Evolutionary conservation across 2,329 filamentous ascomycete genomes (phyloP).

Genomic region (Penicillium nordicum): DNA sequence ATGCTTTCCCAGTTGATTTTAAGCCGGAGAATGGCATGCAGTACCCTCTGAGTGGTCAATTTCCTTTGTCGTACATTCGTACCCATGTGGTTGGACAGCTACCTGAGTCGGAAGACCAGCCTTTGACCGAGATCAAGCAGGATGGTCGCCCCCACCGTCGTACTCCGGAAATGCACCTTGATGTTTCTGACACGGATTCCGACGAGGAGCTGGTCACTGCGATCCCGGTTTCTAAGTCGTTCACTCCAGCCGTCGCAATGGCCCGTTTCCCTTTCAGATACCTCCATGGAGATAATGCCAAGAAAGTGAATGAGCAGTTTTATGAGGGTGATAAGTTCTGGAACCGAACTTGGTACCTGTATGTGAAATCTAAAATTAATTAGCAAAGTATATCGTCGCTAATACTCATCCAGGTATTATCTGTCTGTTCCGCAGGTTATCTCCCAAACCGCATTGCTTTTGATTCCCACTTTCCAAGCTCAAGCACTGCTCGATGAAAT

Average conservation of each 20-base stretch:
- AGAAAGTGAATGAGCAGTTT: constrained; percentile 37
- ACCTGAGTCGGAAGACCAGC: background rate
- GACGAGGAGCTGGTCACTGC: background rate
- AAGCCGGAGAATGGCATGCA: background rate
- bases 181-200: background rate
- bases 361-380: constrained; percentile 37
- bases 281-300: constrained; percentile 31
- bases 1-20: background rate
- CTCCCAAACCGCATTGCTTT: constrained; percentile 55
- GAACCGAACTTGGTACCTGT: constrained; percentile 71
- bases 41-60: background rate
- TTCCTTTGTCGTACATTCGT: constrained; percentile 3
- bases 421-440: constrained; percentile 52
- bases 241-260: constrained; percentile 41
- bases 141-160: background rate
- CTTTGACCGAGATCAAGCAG: constrained; percentile 4
- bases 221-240: constrained; percentile 21
- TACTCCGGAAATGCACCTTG: background rate
- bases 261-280: constrained; percentile 45
- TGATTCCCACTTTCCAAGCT: constrained; percentile 67
- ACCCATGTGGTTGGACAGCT: background rate
- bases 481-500: constrained; percentile 61
- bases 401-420: constrained; percentile 58
- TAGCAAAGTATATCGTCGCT: background rate
- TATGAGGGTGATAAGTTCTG: constrained; percentile 48